Percentiles rank a stretch among this genome's conserved stretches.
phyloP scores from a whole-genome alignment of 805 yeast genomes.

The Phaffomyces antillensis region DNA sequence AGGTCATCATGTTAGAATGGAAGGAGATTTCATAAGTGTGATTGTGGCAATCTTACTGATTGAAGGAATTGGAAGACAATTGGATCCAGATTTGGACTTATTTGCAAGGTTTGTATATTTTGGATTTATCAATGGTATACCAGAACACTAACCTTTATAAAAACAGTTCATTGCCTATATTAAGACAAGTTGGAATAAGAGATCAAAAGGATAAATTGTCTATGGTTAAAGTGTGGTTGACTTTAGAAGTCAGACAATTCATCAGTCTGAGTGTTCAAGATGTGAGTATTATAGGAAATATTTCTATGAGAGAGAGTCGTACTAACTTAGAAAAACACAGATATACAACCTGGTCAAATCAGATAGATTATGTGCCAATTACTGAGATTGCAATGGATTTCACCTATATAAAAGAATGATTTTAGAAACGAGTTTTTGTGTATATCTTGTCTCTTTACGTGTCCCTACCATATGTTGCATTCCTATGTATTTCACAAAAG shows the following conservation, averaged over 20 bases:
- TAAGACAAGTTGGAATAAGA: constrained; percentile 66
- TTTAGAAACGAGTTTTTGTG: no score
- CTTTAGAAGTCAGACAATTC: constrained; percentile 81
- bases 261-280: constrained; percentile 79
- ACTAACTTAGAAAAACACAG: constrained; percentile 18
- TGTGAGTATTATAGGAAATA: constrained; percentile 36
- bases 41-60: constrained; percentile 86
- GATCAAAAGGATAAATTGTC: constrained; percentile 62
- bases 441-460: no score
- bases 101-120: constrained; percentile 88
- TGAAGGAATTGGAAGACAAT: constrained; percentile 93
- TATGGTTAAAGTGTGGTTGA: constrained; percentile 88
- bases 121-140: constrained; percentile 28
- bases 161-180: constrained; percentile 27
- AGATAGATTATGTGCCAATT: constrained; percentile 62
- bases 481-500: no score
- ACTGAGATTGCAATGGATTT: constrained; percentile 22
- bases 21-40: constrained; percentile 92
- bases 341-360: constrained; percentile 50
- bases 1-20: constrained; percentile 93
- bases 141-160: constrained; percentile 18
- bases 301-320: background rate
- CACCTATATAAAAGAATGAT: background rate
- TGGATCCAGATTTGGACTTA: constrained; percentile 87
- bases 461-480: no score